Evolutionary conservation across 2,329 filamentous ascomycete genomes (phyloP), one percentile per base, ranked within the genome.

Genomic region (Colletotrichum incanum): DNA sequence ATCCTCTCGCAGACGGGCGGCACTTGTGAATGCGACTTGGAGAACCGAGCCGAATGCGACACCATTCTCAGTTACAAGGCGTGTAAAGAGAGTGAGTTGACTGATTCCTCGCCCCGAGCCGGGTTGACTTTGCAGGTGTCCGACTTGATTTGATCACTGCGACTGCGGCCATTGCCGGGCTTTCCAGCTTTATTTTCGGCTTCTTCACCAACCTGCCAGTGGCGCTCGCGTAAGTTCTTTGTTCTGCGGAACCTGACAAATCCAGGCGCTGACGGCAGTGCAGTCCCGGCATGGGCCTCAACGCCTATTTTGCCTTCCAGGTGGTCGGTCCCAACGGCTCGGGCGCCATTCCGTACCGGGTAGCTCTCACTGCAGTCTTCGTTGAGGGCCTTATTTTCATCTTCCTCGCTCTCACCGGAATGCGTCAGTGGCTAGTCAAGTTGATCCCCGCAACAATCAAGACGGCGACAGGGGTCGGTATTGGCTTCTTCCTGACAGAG

Each of bases 191-290:
- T 76, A 85, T 88, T 71, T 96, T 97, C 84, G 94, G 94, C 4
- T 87, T 96, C 26, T 86, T 95, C 65, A 94, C 94, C 37, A 97
- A 97, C 76, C 88, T 96, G 64, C 94, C 94, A 0, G 92, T 94
- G 66, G 92, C 91, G 9, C 82, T 94, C 47, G 93, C 90, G 93
- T 93, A 79, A 89, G 86, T 83, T 12, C n/a, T 56, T 12, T 18
- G 50, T 39, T n/a, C 14, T 12, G 14, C 16, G n/a, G 20, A 63
- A 26, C 31, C 20, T 18, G 20, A n/a, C 18, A 12, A 34, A 50
- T 2, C 11, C 43, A 26, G 12, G 23, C 9, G 58, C 69, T 77
- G 70, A 75, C 60, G 55, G n/a, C 23, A 28, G 74, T 3, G 41
- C 54, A 92, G 90, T 59, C 90, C 90, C 11, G 90, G 90, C 1